Base-by-base conservation (phyloP, 441 rosid genomes). In the Syzygium malaccense region DNA sequence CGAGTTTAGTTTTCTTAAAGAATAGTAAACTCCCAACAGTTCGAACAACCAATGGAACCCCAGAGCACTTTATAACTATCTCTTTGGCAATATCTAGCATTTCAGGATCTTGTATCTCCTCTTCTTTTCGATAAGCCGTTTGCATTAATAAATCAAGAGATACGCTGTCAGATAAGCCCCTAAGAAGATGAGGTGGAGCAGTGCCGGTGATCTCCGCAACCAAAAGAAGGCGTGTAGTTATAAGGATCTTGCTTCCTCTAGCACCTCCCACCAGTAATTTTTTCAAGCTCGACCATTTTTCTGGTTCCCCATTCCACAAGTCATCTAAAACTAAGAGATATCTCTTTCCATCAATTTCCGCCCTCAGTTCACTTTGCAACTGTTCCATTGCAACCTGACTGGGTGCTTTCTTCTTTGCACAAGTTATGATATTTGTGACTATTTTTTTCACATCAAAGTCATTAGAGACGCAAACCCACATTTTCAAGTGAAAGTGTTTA, bases 281-380 rank as follows among this genome's bases (percentile, higher is more conserved):
- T 37, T 11, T 71, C 80, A 71, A 71, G 15, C 13, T 11, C 1
- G 0, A 0, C 51, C 80, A 71, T 20, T 0, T 71, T 3, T 37
- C 51, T 37, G 0, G 26, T 3, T 71, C 26, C 11, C 0, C 2
- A 71, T 71, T 7, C 80, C 80, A 37, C 1, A 37, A 10, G 3
- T 71, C 49, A 71, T 71, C 80, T 25, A 71, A 37, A 71, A 71
- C 17, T 37, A 71, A 11, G 17, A 71, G 49, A 11, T 37, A 71
- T 37, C 4, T 71, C n/a, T 33, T 71, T 20, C 80, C 49, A 10
- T 20, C 28, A 71, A 71, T 37, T 20, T 3, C 25, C 20, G 0
- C 13, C 15, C 80, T 71, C 4, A 37, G 2, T 3, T 71, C 13
- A 5, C 15, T 11, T 71, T 71, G 80, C 49, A 71, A 20, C 8